phyloP scores from a whole-genome alignment of 225 moss, liverwort and hornwort species.

The Physcomitrium patens region DNA sequence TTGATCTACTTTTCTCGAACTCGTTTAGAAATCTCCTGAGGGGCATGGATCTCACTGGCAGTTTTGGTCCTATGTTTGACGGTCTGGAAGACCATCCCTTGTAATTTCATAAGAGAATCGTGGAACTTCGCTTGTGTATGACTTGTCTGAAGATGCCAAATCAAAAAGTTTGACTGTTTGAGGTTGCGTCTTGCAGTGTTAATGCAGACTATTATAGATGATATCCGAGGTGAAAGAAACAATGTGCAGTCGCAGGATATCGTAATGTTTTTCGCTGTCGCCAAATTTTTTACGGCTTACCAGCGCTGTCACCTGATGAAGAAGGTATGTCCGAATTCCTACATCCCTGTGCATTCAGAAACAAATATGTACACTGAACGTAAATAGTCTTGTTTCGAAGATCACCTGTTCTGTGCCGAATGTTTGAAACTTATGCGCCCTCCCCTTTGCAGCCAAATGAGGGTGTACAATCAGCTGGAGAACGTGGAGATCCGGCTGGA shows the following conservation, averaged over 20 bases:
- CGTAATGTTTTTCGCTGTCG: constrained; percentile 76
- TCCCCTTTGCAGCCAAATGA: constrained; percentile 37
- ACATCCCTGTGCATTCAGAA: neutral
- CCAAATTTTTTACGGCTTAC: constrained; percentile 79
- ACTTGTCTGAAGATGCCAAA: neutral
- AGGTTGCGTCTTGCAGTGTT: constrained; percentile 56
- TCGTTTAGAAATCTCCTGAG: neutral
- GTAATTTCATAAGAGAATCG: neutral
- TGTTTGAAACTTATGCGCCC: neutral
- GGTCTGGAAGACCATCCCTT: neutral
- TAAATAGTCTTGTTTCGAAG: neutral
- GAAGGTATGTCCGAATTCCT: constrained; percentile 46
- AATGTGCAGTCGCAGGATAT: constrained; percentile 63
- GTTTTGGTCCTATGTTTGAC: too few relatives aligned
- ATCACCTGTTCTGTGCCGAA: neutral
- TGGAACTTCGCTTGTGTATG: neutral
- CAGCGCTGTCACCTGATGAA: constrained; percentile 54
- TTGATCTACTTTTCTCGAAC: neutral
- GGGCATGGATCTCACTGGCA: neutral
- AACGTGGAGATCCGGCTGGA: constrained; percentile 1
- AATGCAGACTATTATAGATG: constrained; percentile 92
- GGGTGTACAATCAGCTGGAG: too few relatives aligned
- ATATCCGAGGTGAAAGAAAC: constrained; percentile 76
- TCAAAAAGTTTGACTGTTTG: neutral
- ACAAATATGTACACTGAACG: neutral